Conservation (phyloP, 108 stramenopile genomes). For the Hondaea fermentalgiana region DNA sequence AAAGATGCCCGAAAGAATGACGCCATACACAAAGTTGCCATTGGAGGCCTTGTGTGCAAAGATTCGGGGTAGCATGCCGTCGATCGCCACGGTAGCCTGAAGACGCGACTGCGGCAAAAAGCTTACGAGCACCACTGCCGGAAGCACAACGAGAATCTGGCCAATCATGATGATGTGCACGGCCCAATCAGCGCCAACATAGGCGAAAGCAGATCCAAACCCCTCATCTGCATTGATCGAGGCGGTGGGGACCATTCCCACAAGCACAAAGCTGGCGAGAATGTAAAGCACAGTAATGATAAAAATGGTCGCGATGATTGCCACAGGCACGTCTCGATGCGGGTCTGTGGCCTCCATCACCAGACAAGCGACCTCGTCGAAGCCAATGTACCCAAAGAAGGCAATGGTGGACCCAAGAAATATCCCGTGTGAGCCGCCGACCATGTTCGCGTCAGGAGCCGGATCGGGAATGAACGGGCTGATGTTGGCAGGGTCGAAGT, state of each 20-base stretch:
- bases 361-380: background rate
- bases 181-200: constrained; percentile 1
- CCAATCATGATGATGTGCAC: background rate
- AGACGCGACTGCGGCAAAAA: background rate
- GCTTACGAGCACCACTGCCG: constrained; percentile 4
- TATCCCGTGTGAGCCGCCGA: background rate
- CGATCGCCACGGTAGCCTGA: background rate
- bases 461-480: background rate
- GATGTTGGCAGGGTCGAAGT: background rate
- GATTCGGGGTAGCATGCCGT: background rate
- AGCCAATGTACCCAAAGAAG: background rate
- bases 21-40: background rate
- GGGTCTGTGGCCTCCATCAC: background rate
- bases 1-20: background rate
- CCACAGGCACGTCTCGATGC: background rate
- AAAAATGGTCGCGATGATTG: background rate
- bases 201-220: background rate
- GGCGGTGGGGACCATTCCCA: background rate
- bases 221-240: background rate
- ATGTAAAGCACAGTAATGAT: background rate
- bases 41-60: background rate
- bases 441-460: background rate
- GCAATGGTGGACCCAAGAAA: constrained; percentile 14
- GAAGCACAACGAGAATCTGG: background rate
- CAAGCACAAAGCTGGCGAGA: background rate